phyloP scores from a whole-genome alignment of 2,329 filamentous ascomycete genomes.

The Xylariaceae sp. region DNA sequence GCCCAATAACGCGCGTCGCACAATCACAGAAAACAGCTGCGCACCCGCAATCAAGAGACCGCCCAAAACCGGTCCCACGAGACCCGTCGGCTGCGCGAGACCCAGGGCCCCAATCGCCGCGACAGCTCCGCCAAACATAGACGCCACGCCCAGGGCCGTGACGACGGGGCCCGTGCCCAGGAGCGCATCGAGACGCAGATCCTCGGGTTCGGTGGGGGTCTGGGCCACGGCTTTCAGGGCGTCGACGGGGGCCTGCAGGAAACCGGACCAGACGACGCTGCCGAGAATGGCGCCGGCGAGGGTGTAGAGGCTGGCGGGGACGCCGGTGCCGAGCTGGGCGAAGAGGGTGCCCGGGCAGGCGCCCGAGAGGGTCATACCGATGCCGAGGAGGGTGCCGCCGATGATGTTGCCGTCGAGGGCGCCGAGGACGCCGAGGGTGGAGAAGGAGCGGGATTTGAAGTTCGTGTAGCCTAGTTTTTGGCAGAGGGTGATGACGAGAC shows the following conservation, averaged over 20 bases:
- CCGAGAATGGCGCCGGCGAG: slow-evolving; percentile 51
- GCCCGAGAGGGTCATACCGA: slow-evolving; percentile 62
- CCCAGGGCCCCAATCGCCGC: slow-evolving; percentile 33
- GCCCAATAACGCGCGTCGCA: slow-evolving; percentile 52
- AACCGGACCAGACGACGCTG: slow-evolving; percentile 48
- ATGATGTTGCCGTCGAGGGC: slow-evolving; percentile 60
- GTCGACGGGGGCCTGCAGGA: slow-evolving; percentile 35
- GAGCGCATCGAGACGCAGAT: slow-evolving; percentile 36
- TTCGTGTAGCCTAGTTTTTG: slow-evolving; percentile 40
- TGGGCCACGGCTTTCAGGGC: slow-evolving; percentile 20
- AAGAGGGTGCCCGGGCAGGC: slow-evolving; percentile 62
- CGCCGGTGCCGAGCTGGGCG: slow-evolving; percentile 52
- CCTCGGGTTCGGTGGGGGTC: slow-evolving; percentile 10
- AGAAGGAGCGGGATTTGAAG: slow-evolving; percentile 45
- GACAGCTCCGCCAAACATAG: slow-evolving; percentile 38
- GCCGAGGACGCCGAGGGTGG: slow-evolving; percentile 48
- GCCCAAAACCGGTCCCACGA: slow-evolving; percentile 46
- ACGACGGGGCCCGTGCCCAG: slow-evolving; percentile 37
- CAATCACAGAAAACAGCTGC: slow-evolving; percentile 51
- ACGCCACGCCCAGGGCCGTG: slow-evolving; percentile 41
- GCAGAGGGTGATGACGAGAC: slow-evolving; percentile 39
- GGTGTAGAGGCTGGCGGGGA: slow-evolving; percentile 47
- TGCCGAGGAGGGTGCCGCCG: slow-evolving; percentile 56
- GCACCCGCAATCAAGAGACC: slow-evolving; percentile 54
- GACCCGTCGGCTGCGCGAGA: slow-evolving; percentile 25